Conservation (phyloP, 108 stramenopile species). For the Cyclotella cryptica region DNA sequence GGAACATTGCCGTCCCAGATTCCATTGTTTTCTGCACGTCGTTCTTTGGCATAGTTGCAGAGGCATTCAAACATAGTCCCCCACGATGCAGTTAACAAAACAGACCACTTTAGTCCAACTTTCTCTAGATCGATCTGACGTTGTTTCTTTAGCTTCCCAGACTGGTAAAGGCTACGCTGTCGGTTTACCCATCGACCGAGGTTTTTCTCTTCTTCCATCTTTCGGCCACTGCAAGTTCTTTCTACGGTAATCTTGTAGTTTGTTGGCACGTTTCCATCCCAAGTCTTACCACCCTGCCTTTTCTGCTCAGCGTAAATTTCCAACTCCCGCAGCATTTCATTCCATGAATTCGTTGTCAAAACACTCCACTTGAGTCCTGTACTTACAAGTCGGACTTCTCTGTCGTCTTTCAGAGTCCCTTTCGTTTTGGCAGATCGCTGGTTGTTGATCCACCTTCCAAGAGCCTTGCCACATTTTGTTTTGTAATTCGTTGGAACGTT, state of each 20-base stretch:
- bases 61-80: slow-evolving; percentile 83
- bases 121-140: slow-evolving; percentile 76
- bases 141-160: slow-evolving; percentile 82
- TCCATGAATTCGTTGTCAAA: slow-evolving; percentile 87
- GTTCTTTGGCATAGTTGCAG: slow-evolving; percentile 63
- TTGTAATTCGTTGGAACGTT: slow-evolving; percentile 70
- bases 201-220: slow-evolving; percentile 74
- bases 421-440: slow-evolving; percentile 88
- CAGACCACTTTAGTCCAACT: slow-evolving; percentile 89
- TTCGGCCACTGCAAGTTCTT: slow-evolving; percentile 48
- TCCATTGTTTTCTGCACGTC: slow-evolving; percentile 50
- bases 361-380: slow-evolving; percentile 93
- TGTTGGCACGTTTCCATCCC: slow-evolving; percentile 86
- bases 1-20: slow-evolving; percentile 90
- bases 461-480: slow-evolving; percentile 81
- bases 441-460: slow-evolving; percentile 91
- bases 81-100: slow-evolving; percentile 86
- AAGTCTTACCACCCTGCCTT: slow-evolving; percentile 59
- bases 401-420: slow-evolving; percentile 77
- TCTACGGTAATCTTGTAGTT: slow-evolving; percentile 76
- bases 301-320: slow-evolving; percentile 76
- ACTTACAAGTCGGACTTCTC: slow-evolving; percentile 77
- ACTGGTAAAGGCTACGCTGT: slow-evolving; percentile 85
- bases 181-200: slow-evolving; percentile 91
- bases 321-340: slow-evolving; percentile 86